Evolutionary conservation across 441 rosid species (phyloP).

Genomic region (Corymbia citriodora): DNA sequence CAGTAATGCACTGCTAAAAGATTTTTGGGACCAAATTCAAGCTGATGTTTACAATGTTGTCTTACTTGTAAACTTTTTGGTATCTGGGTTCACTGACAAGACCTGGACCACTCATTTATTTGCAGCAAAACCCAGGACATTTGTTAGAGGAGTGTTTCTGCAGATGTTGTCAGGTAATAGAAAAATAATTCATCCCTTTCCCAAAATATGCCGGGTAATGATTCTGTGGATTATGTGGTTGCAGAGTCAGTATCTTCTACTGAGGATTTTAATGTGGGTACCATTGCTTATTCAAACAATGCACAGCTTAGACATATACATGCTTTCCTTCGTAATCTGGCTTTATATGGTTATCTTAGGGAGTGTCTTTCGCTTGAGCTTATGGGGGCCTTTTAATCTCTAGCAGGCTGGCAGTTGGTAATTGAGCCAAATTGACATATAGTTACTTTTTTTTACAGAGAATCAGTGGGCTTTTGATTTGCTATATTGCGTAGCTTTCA

Average conservation of each 20-base stretch:
- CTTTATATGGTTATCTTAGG: background rate
- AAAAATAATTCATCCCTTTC: background rate
- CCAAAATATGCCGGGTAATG: background rate
- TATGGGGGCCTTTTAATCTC: background rate
- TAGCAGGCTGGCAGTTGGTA: background rate
- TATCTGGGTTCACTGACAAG: slow-evolving; percentile 1
- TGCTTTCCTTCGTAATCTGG: background rate
- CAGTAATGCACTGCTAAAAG: background rate
- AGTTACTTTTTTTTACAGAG: slow-evolving; percentile 26
- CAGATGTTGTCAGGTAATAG: slow-evolving; percentile 81
- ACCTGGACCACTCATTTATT: background rate
- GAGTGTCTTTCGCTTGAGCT: background rate
- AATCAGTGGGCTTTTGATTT: slow-evolving; percentile 90
- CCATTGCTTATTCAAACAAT: background rate
- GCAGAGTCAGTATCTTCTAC: background rate
- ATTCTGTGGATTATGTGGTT: background rate
- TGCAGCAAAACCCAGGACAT: slow-evolving; percentile 77
- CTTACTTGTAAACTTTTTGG: background rate
- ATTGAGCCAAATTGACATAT: background rate
- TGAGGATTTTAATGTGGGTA: background rate
- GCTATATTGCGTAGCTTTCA: slow-evolving; percentile 85
- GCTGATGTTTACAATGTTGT: background rate
- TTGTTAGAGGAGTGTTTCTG: slow-evolving; percentile 65
- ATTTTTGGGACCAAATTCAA: background rate
- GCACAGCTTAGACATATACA: background rate